Evolutionary conservation across 768 basidiomycete species (phyloP), one percentile per base, ranked within the genome.

Genomic region (Leccinum fibrillosum): DNA sequence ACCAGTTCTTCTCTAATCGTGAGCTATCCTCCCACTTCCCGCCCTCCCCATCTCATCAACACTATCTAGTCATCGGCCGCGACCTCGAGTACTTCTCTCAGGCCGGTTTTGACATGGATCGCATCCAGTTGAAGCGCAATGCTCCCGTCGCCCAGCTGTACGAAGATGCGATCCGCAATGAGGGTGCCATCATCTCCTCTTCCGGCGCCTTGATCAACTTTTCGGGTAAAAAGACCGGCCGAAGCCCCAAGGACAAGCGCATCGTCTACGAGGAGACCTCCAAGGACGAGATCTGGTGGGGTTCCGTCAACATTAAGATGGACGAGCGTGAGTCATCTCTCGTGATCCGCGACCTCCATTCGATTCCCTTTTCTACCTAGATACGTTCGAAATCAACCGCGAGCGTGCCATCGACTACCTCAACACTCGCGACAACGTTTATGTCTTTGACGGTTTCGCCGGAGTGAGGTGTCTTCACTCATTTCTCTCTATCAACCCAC

Each of bases 241-340:
- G 97, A 51, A 89, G 86, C 65, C 97, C 97, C 54, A 99, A 98
- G 74, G 97, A 99, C 85, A 99, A 98, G 84, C 94, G 97, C 61
- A 98, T 99, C 70, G 97, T 99, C 69, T 98, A 81, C 72, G 97
- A 99, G 75, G 95, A 98, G 66, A 89, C 92, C 53, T 89, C 86
- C 77, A 97, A 94, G 76, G 94, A 98, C 71, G 86, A 98, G 62
- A 89, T 99, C 73, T 99, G 97, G 95, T 98, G 97, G 97, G 96
- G 97, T 42, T 89, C 92, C 30, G 94, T 98, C 66, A 99, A 99
- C 80, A 98, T 98, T 78, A 96, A 97, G 82, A 90, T 96, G 88
- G 94, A 97, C 71, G 92, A 93, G 71, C 92, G 90, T 90, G 70
- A 62, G 89, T 80, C 21, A 28, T 39, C n/a, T 35, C 45, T 32